Conservation (phyloP, 2,329 filamentous ascomycete genomes). For the Fragosphaeria purpurea region DNA sequence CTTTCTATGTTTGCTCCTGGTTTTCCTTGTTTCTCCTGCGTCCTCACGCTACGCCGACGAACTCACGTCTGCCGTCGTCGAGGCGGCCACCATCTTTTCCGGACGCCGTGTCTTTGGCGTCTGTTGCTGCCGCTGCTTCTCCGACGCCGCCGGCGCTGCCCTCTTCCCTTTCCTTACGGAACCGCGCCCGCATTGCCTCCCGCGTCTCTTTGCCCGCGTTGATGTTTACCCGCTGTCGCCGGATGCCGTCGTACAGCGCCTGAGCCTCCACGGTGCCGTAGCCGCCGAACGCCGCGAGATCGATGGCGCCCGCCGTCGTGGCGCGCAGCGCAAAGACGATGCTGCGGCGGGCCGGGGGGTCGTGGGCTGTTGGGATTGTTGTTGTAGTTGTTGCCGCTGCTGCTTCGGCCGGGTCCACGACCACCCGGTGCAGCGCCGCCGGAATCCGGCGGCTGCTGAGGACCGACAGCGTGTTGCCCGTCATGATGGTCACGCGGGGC, state of each 20-base stretch:
- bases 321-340: slow-evolving; percentile 16
- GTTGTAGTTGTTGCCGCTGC: neutral
- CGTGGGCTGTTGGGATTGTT: neutral
- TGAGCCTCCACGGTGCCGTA: slow-evolving; percentile 4
- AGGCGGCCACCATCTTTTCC: too few species aligned
- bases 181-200: slow-evolving; percentile 7
- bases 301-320: slow-evolving; percentile 10
- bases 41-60: slow-evolving; percentile 2
- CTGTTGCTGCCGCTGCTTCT: neutral
- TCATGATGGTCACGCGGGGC: slow-evolving; percentile 12
- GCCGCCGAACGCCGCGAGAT: slow-evolving; percentile 9
- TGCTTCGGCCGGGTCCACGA: slow-evolving; percentile 5
- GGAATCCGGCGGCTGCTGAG: slow-evolving; percentile 11
- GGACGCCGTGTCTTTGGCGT: neutral
- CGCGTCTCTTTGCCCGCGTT: slow-evolving; percentile 10
- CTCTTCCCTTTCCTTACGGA: neutral
- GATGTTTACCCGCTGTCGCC: slow-evolving; percentile 13
- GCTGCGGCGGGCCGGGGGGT: slow-evolving; percentile 10
- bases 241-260: slow-evolving; percentile 12
- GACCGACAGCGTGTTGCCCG: slow-evolving; percentile 12
- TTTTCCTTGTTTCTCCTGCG: too few species aligned
- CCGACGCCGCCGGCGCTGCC: neutral
- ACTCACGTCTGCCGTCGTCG: neutral
- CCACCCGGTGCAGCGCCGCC: slow-evolving; percentile 14
- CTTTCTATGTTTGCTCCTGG: too few species aligned